Percentiles rank a stretch among this genome's conserved stretches.
Evolutionary conservation across 306 rosid species (phyloP).

Genomic region (Cotoneaster glaucophyllus): DNA sequence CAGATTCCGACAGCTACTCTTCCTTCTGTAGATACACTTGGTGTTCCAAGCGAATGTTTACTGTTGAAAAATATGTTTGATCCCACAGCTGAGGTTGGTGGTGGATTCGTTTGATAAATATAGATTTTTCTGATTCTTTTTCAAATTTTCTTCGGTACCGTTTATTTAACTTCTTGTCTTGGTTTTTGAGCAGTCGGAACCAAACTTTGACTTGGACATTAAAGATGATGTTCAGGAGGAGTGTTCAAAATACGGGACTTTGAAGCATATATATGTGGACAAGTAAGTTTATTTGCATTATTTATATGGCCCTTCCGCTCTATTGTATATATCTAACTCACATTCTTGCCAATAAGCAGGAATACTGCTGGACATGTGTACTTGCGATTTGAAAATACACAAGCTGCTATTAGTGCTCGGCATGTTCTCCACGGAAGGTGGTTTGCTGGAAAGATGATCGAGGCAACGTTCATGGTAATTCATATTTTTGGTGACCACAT

Average conservation of each 20-base stretch:
- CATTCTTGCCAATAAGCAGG: conserved; percentile 39
- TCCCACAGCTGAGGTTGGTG: conserved; percentile 74
- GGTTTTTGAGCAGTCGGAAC: conserved; percentile 55
- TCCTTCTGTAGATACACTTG: conserved; percentile 54
- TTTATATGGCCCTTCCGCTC: not conserved
- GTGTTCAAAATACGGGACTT: conserved; percentile 71
- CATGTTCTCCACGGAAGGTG: conserved; percentile 92
- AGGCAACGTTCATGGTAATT: conserved; percentile 74
- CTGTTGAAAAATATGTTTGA: conserved; percentile 85
- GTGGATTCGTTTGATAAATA: not conserved
- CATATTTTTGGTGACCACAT: not conserved
- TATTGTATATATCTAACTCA: not conserved
- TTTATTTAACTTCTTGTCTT: not conserved
- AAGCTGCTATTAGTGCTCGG: conserved; percentile 67
- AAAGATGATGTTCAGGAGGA: conserved; percentile 91
- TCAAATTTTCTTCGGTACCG: conserved; percentile 5
- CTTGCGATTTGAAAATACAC: conserved; percentile 54
- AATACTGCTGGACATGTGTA: conserved; percentile 66
- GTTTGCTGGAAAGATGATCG: conserved; percentile 99
- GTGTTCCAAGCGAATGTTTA: conserved; percentile 88
- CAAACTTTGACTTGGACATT: conserved; percentile 77
- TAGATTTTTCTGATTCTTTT: not conserved
- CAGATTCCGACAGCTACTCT: conserved; percentile 44
- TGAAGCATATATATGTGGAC: conserved; percentile 69
- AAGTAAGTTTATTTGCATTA: conserved; percentile 48